Conservation (phyloP, 177 flowering plant species). For the Vitis hybrid region DNA sequence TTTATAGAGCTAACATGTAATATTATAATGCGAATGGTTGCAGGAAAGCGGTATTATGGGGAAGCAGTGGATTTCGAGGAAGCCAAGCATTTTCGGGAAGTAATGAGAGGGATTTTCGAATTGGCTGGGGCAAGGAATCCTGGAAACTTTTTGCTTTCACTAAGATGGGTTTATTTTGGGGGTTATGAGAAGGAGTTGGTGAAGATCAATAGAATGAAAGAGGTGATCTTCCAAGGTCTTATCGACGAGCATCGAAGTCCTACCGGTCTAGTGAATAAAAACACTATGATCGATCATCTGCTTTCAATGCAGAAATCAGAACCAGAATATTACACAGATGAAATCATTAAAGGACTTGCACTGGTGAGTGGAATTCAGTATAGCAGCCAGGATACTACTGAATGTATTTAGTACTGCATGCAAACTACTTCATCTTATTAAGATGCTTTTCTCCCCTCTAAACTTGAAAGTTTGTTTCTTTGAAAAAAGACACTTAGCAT, state of each 20-base stretch:
- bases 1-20: constrained; percentile 30
- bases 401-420: too few relatives aligned
- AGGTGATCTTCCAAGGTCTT: constrained; percentile 27
- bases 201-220: constrained; percentile 6
- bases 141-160: constrained; percentile 27
- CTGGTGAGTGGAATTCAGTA: constrained; percentile 15
- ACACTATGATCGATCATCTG: too few relatives aligned
- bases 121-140: constrained; percentile 12
- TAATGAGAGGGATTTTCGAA: constrained; percentile 8
- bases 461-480: too few relatives aligned
- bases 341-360: constrained; percentile 28
- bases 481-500: too few relatives aligned
- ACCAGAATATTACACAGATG: constrained; percentile 28
- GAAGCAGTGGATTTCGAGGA: constrained; percentile 24
- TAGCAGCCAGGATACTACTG: too few relatives aligned
- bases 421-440: too few relatives aligned
- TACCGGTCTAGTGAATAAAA: too few relatives aligned
- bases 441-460: too few relatives aligned
- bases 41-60: constrained; percentile 35
- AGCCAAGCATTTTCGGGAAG: constrained; percentile 18
- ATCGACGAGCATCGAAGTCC: not conserved
- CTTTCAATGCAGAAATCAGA: not conserved
- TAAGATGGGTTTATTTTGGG: constrained; percentile 21
- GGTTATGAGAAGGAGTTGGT: constrained; percentile 18
- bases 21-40: constrained; percentile 31